Conservation (phyloP, 2,329 filamentous ascomycete species). For the Venturia carpophila region DNA sequence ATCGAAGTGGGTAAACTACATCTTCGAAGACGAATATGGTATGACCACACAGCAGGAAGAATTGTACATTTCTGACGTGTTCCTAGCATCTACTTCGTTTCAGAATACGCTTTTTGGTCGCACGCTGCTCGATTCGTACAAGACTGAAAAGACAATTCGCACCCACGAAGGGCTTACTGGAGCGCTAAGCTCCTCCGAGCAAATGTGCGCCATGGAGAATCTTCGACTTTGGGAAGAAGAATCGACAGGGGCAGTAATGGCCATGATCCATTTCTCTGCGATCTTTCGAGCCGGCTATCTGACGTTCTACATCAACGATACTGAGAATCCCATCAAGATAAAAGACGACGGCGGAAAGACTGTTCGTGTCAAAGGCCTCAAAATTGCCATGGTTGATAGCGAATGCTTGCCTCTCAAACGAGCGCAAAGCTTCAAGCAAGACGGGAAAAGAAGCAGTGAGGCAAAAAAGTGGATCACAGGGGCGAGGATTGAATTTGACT, state of each 20-base stretch:
- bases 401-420: not conserved
- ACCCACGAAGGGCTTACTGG: slow-evolving; percentile 37
- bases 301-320: slow-evolving; percentile 39
- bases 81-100: slow-evolving; percentile 31
- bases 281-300: slow-evolving; percentile 39
- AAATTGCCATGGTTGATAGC: slow-evolving; percentile 18
- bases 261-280: slow-evolving; percentile 38
- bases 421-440: not conserved
- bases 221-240: slow-evolving; percentile 41
- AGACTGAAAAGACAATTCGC: slow-evolving; percentile 38
- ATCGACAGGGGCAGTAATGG: slow-evolving; percentile 35
- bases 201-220: slow-evolving; percentile 42
- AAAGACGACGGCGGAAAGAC: slow-evolving; percentile 34
- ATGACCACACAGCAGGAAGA: slow-evolving; percentile 9
- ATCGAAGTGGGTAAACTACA: slow-evolving; percentile 40
- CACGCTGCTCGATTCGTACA: slow-evolving; percentile 35
- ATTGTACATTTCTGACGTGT: slow-evolving; percentile 8
- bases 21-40: slow-evolving; percentile 32
- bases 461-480: slow-evolving; percentile 14
- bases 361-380: slow-evolving; percentile 38
- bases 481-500: slow-evolving; percentile 11
- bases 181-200: slow-evolving; percentile 39
- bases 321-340: slow-evolving; percentile 31
- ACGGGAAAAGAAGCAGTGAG: slow-evolving; percentile 5
- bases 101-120: slow-evolving; percentile 41